phyloP scores from a whole-genome alignment of 2,329 filamentous ascomycete species.

The Tolypocladium tundrense region DNA sequence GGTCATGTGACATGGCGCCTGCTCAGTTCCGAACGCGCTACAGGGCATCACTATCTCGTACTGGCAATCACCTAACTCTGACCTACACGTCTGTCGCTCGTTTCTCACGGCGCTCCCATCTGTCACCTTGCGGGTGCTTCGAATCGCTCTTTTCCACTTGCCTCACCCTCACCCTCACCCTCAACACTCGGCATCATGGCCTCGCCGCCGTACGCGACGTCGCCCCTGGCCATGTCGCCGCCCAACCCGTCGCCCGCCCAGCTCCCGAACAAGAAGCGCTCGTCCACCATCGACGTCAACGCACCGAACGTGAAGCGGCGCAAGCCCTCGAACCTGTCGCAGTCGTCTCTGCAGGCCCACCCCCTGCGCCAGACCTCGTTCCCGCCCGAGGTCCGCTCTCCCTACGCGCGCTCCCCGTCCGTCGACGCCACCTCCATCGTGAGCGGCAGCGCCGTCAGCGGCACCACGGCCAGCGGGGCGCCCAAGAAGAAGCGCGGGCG shows the following conservation, averaged over 20 bases:
- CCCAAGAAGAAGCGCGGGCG: slow-evolving; percentile 51
- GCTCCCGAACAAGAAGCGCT: slow-evolving; percentile 48
- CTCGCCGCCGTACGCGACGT: slow-evolving; percentile 42
- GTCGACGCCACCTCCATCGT: slow-evolving; percentile 50
- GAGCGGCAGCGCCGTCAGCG: slow-evolving; percentile 49
- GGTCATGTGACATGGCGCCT: background rate
- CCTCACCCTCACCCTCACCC: background rate
- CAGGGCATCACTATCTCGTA: background rate
- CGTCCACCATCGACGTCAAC: slow-evolving; percentile 41
- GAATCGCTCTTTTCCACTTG: background rate
- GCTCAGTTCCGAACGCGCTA: background rate
- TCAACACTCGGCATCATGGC: slow-evolving; percentile 31
- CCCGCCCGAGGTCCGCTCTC: slow-evolving; percentile 51
- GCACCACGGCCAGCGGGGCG: slow-evolving; percentile 26
- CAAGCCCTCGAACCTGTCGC: slow-evolving; percentile 56
- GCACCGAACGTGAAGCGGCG: slow-evolving; percentile 52
- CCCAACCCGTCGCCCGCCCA: slow-evolving; percentile 42
- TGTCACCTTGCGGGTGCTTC: slow-evolving; percentile 2
- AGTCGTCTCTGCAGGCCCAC: slow-evolving; percentile 46
- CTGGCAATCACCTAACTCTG: slow-evolving; percentile 2
- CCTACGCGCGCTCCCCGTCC: slow-evolving; percentile 54
- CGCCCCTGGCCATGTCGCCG: slow-evolving; percentile 44
- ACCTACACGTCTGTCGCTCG: background rate
- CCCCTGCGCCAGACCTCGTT: slow-evolving; percentile 75
- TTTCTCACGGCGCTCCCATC: background rate